Evolutionary conservation across 2,329 filamentous ascomycete genomes (phyloP).

Genomic region (Arthrobotrys pseudoclavata): DNA sequence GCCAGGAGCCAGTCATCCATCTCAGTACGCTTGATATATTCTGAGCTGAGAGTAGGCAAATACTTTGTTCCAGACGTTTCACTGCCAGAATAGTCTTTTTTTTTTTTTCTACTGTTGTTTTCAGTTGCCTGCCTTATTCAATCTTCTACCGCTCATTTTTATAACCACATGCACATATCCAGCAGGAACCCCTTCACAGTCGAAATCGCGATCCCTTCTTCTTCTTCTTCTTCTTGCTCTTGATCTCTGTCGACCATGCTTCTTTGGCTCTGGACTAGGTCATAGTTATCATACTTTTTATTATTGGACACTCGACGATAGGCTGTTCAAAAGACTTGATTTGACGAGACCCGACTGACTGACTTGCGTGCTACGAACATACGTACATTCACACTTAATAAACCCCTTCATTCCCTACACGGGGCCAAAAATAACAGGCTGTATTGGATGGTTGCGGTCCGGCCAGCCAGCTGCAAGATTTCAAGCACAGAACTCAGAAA

Average conservation of each 20-base stretch:
- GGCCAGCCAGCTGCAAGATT: slow-evolving; percentile 48
- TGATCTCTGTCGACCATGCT: slow-evolving; percentile 28
- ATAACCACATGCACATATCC: slow-evolving; percentile 49
- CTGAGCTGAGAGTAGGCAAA: slow-evolving; percentile 11
- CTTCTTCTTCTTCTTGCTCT: slow-evolving; percentile 15
- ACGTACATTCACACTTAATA: background rate
- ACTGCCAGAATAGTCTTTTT: slow-evolving; percentile 31
- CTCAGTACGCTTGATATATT: slow-evolving; percentile 2
- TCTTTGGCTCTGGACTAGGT: slow-evolving; percentile 37
- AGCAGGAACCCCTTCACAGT: slow-evolving; percentile 29
- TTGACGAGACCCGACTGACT: background rate
- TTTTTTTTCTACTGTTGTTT: slow-evolving; percentile 27
- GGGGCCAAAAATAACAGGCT: slow-evolving; percentile 24
- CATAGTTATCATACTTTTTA: slow-evolving; percentile 16
- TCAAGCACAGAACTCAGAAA: slow-evolving; percentile 28
- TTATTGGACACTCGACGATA: slow-evolving; percentile 30
- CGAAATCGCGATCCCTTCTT: slow-evolving; percentile 40
- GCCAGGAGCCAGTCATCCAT: slow-evolving; percentile 21
- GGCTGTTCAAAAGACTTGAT: too few species aligned
- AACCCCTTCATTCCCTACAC: slow-evolving; percentile 17
- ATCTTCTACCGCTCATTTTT: slow-evolving; percentile 32
- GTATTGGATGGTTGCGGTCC: slow-evolving; percentile 41
- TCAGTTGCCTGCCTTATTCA: slow-evolving; percentile 44
- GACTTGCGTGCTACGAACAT: slow-evolving; percentile 3
- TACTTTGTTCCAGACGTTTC: slow-evolving; percentile 34